Conservation (phyloP, 2,329 filamentous ascomycete species). For the Aspergillus jensenii region DNA sequence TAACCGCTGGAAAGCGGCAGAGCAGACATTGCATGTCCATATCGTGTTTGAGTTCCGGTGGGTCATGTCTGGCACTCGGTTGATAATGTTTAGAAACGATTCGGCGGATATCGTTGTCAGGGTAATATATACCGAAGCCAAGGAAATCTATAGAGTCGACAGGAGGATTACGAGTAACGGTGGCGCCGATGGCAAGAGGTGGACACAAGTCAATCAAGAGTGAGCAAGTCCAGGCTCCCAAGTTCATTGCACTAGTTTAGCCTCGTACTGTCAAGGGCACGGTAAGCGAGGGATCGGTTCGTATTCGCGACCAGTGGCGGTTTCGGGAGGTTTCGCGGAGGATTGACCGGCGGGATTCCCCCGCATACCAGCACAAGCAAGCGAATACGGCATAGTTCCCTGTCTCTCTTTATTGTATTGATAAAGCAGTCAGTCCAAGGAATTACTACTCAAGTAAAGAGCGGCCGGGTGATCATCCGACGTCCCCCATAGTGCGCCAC, state of each 20-base stretch:
- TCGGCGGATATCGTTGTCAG: background rate
- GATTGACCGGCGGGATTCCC: slow-evolving; percentile 13
- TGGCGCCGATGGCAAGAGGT: background rate
- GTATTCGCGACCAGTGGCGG: background rate
- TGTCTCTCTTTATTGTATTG: too few relatives aligned
- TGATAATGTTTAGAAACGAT: background rate
- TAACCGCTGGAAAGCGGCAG: slow-evolving; percentile 24
- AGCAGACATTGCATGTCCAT: slow-evolving; percentile 28
- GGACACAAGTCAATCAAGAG: background rate
- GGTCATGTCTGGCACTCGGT: background rate
- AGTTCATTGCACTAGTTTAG: background rate
- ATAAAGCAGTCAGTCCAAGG: background rate
- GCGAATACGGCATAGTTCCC: background rate
- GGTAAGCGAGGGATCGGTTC: background rate
- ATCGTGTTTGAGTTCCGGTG: background rate
- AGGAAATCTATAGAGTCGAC: background rate
- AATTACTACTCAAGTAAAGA: background rate
- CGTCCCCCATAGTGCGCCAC: background rate
- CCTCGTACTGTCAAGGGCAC: background rate
- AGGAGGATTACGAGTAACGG: background rate
- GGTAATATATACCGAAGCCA: background rate
- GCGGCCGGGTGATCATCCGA: slow-evolving; percentile 3
- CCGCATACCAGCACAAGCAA: background rate
- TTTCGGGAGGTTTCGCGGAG: background rate
- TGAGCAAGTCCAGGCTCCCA: background rate